A percentile compares a stretch with the other conserved stretches of the same genome.
Conservation (phyloP, 2,329 filamentous ascomycete species). For the Colletotrichum sp. region DNA sequence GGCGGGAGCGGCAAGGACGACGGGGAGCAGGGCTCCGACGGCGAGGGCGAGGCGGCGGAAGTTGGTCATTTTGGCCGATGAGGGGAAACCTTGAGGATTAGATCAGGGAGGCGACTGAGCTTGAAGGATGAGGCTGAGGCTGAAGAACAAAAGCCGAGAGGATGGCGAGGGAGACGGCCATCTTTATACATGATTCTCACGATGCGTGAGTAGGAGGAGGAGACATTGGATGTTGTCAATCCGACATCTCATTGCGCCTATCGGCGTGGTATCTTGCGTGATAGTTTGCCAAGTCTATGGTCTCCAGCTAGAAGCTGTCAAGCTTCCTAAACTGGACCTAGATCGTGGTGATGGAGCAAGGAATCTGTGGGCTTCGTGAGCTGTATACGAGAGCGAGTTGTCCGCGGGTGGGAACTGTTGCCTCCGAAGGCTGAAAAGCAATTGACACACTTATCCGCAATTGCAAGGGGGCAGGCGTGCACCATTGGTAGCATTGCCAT, state of each 20-base stretch:
- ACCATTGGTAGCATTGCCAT: neutral
- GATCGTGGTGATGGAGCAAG: neutral
- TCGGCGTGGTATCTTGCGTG: slow-evolving; percentile 17
- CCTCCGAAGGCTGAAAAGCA: neutral
- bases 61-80: slow-evolving; percentile 29
- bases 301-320: slow-evolving; percentile 5
- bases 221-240: neutral
- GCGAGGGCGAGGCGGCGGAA: slow-evolving; percentile 33
- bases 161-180: neutral
- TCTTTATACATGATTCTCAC: slow-evolving; percentile 8
- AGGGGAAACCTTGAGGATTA: neutral
- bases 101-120: neutral
- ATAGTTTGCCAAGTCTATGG: slow-evolving; percentile 5
- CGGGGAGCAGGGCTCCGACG: slow-evolving; percentile 36
- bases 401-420: neutral
- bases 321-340: slow-evolving; percentile 17
- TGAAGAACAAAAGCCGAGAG: neutral
- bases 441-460: neutral
- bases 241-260: neutral
- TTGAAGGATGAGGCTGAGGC: slow-evolving; percentile 5
- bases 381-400: neutral
- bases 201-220: neutral
- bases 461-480: neutral
- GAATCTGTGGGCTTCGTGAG: neutral
- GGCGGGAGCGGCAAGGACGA: slow-evolving; percentile 25